Evolutionary conservation across 805 yeast species (phyloP).

Genomic region (Wickerhamiella cacticola): DNA sequence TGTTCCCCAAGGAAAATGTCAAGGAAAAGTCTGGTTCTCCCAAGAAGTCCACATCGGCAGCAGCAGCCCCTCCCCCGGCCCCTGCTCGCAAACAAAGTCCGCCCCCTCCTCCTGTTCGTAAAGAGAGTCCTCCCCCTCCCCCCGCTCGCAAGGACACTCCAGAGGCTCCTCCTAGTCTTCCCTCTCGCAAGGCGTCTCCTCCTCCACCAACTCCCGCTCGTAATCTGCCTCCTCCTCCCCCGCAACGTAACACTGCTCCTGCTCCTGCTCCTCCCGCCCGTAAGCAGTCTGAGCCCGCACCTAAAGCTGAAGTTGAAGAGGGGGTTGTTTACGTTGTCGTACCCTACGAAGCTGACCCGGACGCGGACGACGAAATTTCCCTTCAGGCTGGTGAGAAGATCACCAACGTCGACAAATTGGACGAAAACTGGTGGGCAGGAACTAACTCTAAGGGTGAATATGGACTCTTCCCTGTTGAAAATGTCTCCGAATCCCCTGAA

Average conservation of each 20-base stretch:
- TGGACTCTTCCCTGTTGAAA: conserved; percentile 86
- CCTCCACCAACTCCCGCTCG: conserved; percentile 14
- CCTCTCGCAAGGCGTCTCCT: conserved; percentile 9
- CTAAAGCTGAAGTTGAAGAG: background rate
- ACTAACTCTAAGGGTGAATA: conserved; percentile 55
- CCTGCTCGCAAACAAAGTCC: conserved; percentile 13
- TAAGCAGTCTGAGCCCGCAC: conserved; percentile 1
- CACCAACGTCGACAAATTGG: conserved; percentile 42
- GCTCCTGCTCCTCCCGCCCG: conserved; percentile 19
- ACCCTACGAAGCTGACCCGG: conserved; percentile 61
- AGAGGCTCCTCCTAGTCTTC: background rate
- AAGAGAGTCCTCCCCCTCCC: conserved; percentile 16
- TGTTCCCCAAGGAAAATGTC: conserved; percentile 89
- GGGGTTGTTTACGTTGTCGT: conserved; percentile 7
- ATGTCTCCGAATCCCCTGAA: conserved; percentile 38
- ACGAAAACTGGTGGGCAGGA: conserved; percentile 84
- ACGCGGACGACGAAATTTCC: conserved; percentile 63
- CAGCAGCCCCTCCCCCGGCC: conserved; percentile 13
- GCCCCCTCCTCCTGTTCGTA: conserved; percentile 3
- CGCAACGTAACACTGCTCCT: conserved; percentile 17
- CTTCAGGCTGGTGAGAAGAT: conserved; percentile 58
- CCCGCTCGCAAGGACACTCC: conserved; percentile 9
- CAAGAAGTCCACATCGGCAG: background rate
- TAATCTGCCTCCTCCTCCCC: conserved; percentile 12
- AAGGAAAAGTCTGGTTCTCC: conserved; percentile 20